Evolutionary conservation across 2,329 filamentous ascomycete genomes (phyloP), one percentile per base, ranked within the genome.

Genomic region (Thelonectria blattea): DNA sequence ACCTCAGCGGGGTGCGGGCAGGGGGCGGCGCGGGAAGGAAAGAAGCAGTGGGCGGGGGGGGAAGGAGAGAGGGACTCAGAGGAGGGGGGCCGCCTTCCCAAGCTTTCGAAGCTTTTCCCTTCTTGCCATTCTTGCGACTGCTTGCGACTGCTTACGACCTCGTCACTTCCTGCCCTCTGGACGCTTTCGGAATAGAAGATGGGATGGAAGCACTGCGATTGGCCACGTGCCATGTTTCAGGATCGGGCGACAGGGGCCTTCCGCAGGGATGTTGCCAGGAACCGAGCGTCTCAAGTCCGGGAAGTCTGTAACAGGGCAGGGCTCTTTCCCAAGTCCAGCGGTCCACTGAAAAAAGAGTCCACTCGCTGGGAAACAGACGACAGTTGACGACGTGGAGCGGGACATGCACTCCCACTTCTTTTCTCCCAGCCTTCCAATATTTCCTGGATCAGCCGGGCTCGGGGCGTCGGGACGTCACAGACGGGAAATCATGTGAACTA

Each of bases 251-350:
- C 65, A 60, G 63, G 68, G 64, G 47, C 47, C 20, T 24, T 41
- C 49, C 56, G 39, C 62, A 68, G 52, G 63, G 57, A 51, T 41
- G 18, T 42, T 48, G 42, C 55, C 57, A 58, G 57, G 55, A 57
- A 56, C 59, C 53, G 52, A 55, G 56, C 68, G 78, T 80, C 76
- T 80, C 78, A 78, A 75, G 78, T 78, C 71, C 78, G 78, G 80
- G 74, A 72, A 75, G 78, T 78, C 71, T 78, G 78, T 80, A 74
- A 72, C 78, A 30, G 80, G 75, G 69, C 70, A 61, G n/a, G n/a
- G 58, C 65, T 24, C 22, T 24, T 24, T 24, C 22, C 22, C 22
- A 24, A 64, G 60, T 50, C 39, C 53, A 65, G 3, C 6, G 22
- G 3, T 24, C 47, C 65, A 52, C 57, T 66, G 67, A 45, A 64